These are phyloP conservation scores for Suhomyces pyralidae DNA, from an alignment of 805 yeast species.

Conservation along the genomic window DNA sequence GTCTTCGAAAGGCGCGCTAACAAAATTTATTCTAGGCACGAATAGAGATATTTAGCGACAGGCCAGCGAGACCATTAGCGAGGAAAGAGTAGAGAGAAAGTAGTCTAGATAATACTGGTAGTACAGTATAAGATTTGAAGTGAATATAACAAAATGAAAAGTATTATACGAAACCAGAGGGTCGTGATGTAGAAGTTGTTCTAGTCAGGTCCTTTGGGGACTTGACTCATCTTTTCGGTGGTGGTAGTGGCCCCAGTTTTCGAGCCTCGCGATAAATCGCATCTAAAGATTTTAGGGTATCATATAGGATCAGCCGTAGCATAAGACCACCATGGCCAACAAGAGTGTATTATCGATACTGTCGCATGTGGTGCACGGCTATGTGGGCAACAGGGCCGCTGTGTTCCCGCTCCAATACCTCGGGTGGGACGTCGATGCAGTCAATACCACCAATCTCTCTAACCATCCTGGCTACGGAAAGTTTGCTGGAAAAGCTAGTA, in stretches of 20 bases:
- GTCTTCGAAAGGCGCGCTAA: too few relatives aligned
- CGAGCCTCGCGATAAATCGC: neutral
- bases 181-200: too few relatives aligned
- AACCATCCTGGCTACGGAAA: constrained; percentile 88
- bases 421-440: constrained; percentile 91
- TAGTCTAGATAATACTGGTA: too few relatives aligned
- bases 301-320: neutral
- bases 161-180: too few relatives aligned
- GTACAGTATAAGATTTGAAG: too few relatives aligned
- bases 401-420: constrained; percentile 82
- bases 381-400: constrained; percentile 90
- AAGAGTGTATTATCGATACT: constrained; percentile 41
- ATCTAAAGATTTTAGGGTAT: neutral
- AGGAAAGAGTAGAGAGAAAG: neutral
- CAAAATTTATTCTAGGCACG: too few relatives aligned
- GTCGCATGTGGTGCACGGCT: constrained; percentile 93
- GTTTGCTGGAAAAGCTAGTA: constrained; percentile 56
- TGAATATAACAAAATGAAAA: too few relatives aligned
- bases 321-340: neutral
- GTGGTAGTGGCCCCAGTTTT: neutral
- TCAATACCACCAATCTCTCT: constrained; percentile 85
- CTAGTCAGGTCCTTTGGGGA: neutral
- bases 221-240: neutral
- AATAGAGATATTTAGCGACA: too few relatives aligned
- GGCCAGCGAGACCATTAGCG: neutral